Evolutionary conservation across 2,329 filamentous ascomycete genomes (phyloP).

Genomic region (Exophiala aquamarina): DNA sequence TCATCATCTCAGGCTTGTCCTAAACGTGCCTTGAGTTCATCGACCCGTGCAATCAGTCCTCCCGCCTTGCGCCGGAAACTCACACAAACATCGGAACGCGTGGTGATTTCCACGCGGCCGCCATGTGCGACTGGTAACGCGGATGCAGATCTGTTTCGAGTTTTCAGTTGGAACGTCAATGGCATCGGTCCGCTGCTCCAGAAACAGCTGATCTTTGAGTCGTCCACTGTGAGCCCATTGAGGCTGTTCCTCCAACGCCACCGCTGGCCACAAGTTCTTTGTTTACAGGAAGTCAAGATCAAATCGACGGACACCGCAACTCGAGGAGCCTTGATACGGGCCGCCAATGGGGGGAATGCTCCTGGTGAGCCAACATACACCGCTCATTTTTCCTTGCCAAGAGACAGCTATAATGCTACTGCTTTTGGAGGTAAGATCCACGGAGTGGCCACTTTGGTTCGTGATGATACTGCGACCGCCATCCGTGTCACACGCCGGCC

Average conservation of each 20-base stretch:
- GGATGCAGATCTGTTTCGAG: conserved; percentile 9
- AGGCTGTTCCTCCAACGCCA: conserved; percentile 46
- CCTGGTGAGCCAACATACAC: conserved; percentile 39
- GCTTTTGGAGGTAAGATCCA: conserved; percentile 54
- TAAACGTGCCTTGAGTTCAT: not conserved
- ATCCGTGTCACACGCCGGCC: conserved; percentile 40
- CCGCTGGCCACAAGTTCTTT: conserved; percentile 45
- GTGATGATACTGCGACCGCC: conserved; percentile 41
- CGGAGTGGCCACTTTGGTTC: conserved; percentile 52
- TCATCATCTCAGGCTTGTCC: too few relatives aligned
- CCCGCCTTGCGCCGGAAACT: conserved; percentile 16
- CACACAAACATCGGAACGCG: conserved; percentile 10
- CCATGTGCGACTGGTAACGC: not conserved
- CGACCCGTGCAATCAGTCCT: conserved; percentile 12
- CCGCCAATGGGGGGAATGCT: conserved; percentile 32
- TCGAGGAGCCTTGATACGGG: conserved; percentile 39
- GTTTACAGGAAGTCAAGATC: conserved; percentile 54
- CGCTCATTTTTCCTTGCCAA: conserved; percentile 48
- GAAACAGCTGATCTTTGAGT: conserved; percentile 37
- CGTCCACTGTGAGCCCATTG: conserved; percentile 29
- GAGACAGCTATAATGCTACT: conserved; percentile 50
- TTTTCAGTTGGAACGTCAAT: conserved; percentile 53
- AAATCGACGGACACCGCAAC: conserved; percentile 39
- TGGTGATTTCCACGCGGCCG: conserved; percentile 6
- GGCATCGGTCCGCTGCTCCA: conserved; percentile 46